Evolutionary conservation across 208 protist genomes (phyloP).

Genomic region (Novymonas esmeraldas): DNA sequence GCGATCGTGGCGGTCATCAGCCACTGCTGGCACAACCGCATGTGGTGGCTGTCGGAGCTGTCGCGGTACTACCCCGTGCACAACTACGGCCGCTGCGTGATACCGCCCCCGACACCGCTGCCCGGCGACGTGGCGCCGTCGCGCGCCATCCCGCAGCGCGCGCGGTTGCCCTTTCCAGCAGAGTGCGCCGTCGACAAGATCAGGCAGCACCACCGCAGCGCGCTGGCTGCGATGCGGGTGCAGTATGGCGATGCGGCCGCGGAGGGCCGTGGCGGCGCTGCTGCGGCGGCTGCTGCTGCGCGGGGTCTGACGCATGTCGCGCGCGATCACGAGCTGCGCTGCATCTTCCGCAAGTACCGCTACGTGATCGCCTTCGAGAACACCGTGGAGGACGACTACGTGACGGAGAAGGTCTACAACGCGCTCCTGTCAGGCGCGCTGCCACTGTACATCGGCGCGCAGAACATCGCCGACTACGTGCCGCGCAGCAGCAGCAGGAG

Average conservation of each 20-base stretch:
- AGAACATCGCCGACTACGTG: slow-evolving; percentile 49
- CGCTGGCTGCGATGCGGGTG: not conserved
- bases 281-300: no score
- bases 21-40: slow-evolving; percentile 24
- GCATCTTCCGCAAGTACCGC: slow-evolving; percentile 42
- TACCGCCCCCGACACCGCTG: slow-evolving; percentile 10
- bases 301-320: slow-evolving; percentile 1
- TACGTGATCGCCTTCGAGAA: slow-evolving; percentile 58
- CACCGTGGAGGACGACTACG: slow-evolving; percentile 55
- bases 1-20: slow-evolving; percentile 36
- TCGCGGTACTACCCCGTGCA: slow-evolving; percentile 47
- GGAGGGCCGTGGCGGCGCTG: no score
- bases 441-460: slow-evolving; percentile 50
- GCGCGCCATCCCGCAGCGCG: slow-evolving; percentile 24
- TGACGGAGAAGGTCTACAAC: slow-evolving; percentile 78
- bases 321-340: slow-evolving; percentile 25
- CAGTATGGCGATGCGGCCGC: not conserved
- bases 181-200: not conserved
- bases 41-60: slow-evolving; percentile 27
- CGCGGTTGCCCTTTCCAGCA: not conserved
- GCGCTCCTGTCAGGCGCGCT: slow-evolving; percentile 47
- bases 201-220: not conserved
- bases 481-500: slow-evolving; percentile 2
- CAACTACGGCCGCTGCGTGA: slow-evolving; percentile 38
- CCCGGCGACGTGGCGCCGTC: slow-evolving; percentile 6